Evolutionary conservation across 2,329 filamentous ascomycete genomes (phyloP), one percentile per base, ranked within the genome.

Genomic region (Calonectria naviculata): DNA sequence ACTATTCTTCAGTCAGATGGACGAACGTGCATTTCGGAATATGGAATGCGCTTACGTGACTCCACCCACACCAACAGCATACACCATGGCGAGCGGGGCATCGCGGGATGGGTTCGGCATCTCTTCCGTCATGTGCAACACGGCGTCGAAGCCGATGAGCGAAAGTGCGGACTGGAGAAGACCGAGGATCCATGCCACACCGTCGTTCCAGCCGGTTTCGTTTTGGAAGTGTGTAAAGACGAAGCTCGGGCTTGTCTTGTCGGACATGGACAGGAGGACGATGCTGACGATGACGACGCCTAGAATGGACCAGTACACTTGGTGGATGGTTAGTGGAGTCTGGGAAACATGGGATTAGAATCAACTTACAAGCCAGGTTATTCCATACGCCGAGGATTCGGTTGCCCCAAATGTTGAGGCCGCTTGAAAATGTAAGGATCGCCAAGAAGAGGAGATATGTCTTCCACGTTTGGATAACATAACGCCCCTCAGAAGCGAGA

Each of bases 151-250:
- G 17, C 84, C 84, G 10, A 80, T 81, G 7, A 82, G 76, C 21
- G 78, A 80, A 0, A 83, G 69, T 0, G 80, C 79, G 0, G 78
- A 82, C 74, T 85, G 86, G 1, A 88, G 78, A 7, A 88, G 78
- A 0, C 85, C 85, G 1, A 88, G 75, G 9, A 87, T 82, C 86
- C 86, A 88, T 0, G 85, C 80, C 10, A 87, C 78, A 0, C 85
- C 86, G 62, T 86, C 83, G 1, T 81, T 78, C 85, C 85, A 87
- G 1, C 84, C 84, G 2, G 83, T 85, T 34, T 81, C 80, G 71
- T 88, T 88, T 19, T 36, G n/a, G n/a, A 86, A 87, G 13, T 83
- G 79, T 7, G 82, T 76, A 68, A 87, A 87, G 17, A 87, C 85
- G 70, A 82, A 87, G 15, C 77, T 72, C 10, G 84, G 82, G 34